These are phyloP conservation scores for Geranium brycei DNA, from an alignment of 345 rosid genomes.

Conservation along the genomic window DNA sequence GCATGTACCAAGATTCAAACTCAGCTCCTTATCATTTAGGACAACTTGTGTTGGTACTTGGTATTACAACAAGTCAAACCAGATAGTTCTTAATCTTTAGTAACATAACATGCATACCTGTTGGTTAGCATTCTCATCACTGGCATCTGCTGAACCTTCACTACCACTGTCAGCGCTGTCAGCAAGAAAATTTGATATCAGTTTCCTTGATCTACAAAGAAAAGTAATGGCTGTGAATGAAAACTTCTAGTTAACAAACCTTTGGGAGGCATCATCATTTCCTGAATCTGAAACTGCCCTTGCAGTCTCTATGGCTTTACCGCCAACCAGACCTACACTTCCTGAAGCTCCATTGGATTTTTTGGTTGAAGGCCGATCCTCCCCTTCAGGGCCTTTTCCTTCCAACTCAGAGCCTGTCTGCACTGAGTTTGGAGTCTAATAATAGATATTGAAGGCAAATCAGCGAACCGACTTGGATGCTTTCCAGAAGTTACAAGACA, in stretches of 20 bases:
- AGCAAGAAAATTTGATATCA: conserved; percentile 13
- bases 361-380: conserved; percentile 49
- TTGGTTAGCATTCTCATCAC: conserved; percentile 52
- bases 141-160: conserved; percentile 83
- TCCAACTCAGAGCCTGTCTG: conserved; percentile 35
- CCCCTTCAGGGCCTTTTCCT: conserved; percentile 35
- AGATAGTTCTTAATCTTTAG: not conserved
- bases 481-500: not conserved
- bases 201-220: not conserved
- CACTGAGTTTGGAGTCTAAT: conserved; percentile 37
- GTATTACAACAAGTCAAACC: not conserved
- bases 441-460: conserved; percentile 4
- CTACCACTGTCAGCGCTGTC: conserved; percentile 78
- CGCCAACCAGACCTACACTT: conserved; percentile 6
- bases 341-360: conserved; percentile 49
- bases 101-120: conserved; percentile 30
- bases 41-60: too few species aligned
- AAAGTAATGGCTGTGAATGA: not conserved
- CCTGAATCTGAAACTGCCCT: conserved; percentile 76
- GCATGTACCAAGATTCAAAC: too few species aligned
- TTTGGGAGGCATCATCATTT: conserved; percentile 72
- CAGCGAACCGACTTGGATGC: not conserved
- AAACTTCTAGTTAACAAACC: conserved; percentile 23
- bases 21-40: too few species aligned
- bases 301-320: conserved; percentile 48